phyloP scores from a whole-genome alignment of 805 yeast genomes.

The Yamadazyma tumulicola region DNA sequence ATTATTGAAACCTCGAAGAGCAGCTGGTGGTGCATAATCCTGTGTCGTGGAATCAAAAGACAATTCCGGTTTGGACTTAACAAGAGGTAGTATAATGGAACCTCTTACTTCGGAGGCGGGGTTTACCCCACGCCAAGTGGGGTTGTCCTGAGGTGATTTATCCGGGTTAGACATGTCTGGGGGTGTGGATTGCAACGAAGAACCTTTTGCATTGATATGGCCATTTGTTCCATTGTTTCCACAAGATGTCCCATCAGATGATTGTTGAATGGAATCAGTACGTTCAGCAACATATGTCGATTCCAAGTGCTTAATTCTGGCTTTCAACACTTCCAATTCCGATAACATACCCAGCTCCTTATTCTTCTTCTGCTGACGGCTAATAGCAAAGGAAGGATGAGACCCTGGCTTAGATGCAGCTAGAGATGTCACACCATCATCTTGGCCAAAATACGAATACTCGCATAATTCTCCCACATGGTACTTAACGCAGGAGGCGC shows the following conservation, averaged over 20 bases:
- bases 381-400: constrained; percentile 1
- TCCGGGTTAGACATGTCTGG: neutral
- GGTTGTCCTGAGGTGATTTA: neutral
- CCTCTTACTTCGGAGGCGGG: no score
- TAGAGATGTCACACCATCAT: neutral
- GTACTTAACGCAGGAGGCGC: constrained; percentile 39
- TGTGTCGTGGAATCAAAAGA: neutral
- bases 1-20: no score
- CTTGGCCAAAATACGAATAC: constrained; percentile 18
- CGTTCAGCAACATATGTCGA: constrained; percentile 19
- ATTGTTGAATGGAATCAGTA: neutral
- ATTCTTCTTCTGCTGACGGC: neutral
- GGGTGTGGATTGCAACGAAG: constrained; percentile 12
- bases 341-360: constrained; percentile 1
- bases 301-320: constrained; percentile 43
- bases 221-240: neutral
- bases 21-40: neutral
- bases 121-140: no score
- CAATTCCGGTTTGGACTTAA: no score
- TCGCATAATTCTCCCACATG: constrained; percentile 38
- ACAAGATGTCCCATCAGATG: neutral
- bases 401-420: neutral
- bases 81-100: no score
- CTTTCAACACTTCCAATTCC: constrained; percentile 33
- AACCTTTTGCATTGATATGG: constrained; percentile 6